Percentiles rank a stretch among this genome's conserved stretches.
phyloP scores from a whole-genome alignment of 140 eudicot genomes.

The Flaveria floridana region DNA sequence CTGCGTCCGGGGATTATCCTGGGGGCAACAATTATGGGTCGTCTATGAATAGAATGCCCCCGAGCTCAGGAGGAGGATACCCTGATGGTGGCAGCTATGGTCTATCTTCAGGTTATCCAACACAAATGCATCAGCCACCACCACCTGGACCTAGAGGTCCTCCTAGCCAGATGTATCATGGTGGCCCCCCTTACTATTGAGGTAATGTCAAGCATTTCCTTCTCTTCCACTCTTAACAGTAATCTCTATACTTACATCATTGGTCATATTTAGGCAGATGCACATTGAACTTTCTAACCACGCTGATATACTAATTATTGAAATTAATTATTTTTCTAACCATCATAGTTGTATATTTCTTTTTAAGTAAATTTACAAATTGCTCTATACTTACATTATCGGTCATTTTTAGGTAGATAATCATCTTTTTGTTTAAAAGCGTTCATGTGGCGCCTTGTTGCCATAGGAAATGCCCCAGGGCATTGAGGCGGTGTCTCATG shows the following conservation, averaged over 20 bases:
- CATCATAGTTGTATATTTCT: neutral
- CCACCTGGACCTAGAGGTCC: slow-evolving; percentile 66
- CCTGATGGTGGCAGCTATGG: slow-evolving; percentile 65
- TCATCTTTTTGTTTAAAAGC: neutral
- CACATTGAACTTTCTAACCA: neutral
- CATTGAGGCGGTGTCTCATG: too few relatives aligned
- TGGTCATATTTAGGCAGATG: neutral
- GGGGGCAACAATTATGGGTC: slow-evolving; percentile 31
- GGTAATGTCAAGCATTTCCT: slow-evolving; percentile 36
- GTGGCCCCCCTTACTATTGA: slow-evolving; percentile 65
- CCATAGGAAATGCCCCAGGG: too few relatives aligned
- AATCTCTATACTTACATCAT: neutral
- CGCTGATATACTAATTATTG: neutral
- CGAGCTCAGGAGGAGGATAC: slow-evolving; percentile 54
- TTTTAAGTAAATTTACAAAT: neutral
- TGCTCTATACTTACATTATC: neutral
- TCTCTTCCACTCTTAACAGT: neutral
- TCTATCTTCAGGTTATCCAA: slow-evolving; percentile 37
- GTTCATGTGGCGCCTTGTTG: too few relatives aligned
- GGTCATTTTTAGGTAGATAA: neutral
- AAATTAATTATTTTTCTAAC: neutral
- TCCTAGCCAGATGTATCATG: slow-evolving; percentile 58
- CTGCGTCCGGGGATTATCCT: slow-evolving; percentile 31
- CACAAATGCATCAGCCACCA: slow-evolving; percentile 52
- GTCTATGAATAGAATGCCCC: slow-evolving; percentile 52